Base-by-base conservation (phyloP, 768 basidiomycete genomes). In the Collybia nuda region DNA sequence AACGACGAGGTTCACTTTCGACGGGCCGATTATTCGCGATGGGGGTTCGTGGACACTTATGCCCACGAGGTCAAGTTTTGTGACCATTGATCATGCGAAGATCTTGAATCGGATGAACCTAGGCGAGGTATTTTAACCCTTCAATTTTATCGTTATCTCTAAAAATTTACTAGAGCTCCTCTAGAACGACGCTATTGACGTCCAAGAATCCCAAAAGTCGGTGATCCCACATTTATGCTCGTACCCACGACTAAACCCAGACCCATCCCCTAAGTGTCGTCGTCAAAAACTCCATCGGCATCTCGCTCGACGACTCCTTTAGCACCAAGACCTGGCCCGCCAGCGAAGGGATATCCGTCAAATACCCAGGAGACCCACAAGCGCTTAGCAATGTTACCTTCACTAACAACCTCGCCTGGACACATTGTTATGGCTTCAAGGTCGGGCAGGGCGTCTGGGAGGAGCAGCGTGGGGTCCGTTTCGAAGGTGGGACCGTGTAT, bases 181-280 rank as follows among this genome's bases (percentile, higher is more conserved):
- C n/a, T 24, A 57, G 59, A 60, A 55, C 36, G 52, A 52, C 43
- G 41, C 48, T 12, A 44, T 60, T 37, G 52, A 54, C 28, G 15
- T 60, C 26, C 40, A 53, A 14, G 52, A 57, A 56, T 57, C 54
- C 32, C 56, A 56, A 44, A 55, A 60, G 52, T 57, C 26, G 2
- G 56, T 40, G 2, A 21, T 0, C 6, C 9, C 29, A 24, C 18
- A 46, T n/a, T 48, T 18, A 6, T 23, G 39, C 7, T 7, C 24
- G 7, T 23, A 42, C 7, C 24, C 24, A 26, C 3, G 7, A 26
- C 24, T 7, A 4, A 26, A 26, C 24, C 3, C 24, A 4, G 7
- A 26, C 24, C 3, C 24, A 3, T 7, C 24, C 24, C 24, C 24
- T 48, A 23, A 56, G 57, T 44, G 55, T 58, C 28, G 51, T 50